A percentile compares a stretch with the other conserved stretches of the same genome.
Evolutionary conservation across 2,329 filamentous ascomycete genomes (phyloP).

Genomic region (Hypocreales sp.): DNA sequence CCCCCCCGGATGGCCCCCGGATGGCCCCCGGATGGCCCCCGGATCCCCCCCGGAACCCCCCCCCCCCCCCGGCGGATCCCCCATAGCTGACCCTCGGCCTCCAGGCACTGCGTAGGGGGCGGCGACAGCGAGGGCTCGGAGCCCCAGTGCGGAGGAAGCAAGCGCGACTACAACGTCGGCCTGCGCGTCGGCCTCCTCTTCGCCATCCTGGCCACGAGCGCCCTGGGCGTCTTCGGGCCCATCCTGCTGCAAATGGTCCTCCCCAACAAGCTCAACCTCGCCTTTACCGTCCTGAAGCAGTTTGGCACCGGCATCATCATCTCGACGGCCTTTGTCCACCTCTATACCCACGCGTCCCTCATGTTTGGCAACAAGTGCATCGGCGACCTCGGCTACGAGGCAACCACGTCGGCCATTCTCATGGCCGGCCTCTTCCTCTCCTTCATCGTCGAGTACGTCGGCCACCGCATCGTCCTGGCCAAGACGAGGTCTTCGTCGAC

Average conservation of each 20-base stretch:
- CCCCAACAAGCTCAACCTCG: conserved; percentile 27
- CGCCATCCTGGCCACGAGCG: conserved; percentile 52
- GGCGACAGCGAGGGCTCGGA: conserved; percentile 22
- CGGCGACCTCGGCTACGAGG: conserved; percentile 50
- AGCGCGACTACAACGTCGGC: conserved; percentile 47
- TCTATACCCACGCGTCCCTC: conserved; percentile 56
- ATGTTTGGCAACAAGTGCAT: conserved; percentile 62
- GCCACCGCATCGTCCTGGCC: conserved; percentile 38
- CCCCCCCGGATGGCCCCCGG: too few relatives aligned
- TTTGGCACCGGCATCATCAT: conserved; percentile 62
- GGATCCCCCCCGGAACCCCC: too few relatives aligned
- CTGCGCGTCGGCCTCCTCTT: conserved; percentile 59
- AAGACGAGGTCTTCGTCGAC: conserved; percentile 13
- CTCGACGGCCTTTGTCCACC: conserved; percentile 54
- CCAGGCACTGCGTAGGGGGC: conserved; percentile 40
- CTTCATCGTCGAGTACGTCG: conserved; percentile 54
- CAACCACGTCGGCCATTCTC: conserved; percentile 51
- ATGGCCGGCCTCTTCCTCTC: conserved; percentile 62
- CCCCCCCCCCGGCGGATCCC: not conserved
- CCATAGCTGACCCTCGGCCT: conserved; percentile 2
- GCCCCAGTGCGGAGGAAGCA: conserved; percentile 25
- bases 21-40: too few relatives aligned
- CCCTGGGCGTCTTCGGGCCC: conserved; percentile 51
- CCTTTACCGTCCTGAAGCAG: conserved; percentile 53
- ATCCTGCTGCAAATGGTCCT: conserved; percentile 46